Base-by-base conservation (phyloP, 1,139 yeast genomes). In the Blastobotrys persicus region DNA sequence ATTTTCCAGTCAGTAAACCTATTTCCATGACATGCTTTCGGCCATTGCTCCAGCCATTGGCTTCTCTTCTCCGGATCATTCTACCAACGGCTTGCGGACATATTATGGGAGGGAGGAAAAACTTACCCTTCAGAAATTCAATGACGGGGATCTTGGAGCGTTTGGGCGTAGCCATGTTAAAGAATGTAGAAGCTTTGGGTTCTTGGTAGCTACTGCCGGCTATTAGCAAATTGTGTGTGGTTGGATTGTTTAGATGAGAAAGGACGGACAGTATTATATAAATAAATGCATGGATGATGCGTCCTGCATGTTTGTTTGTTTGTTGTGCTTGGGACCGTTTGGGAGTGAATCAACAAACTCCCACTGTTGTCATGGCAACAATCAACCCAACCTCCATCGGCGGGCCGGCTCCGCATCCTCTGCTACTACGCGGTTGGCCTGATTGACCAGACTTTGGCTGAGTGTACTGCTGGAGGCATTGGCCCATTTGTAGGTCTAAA, bases 61-160 rank as follows among this genome's bases (percentile, higher is more conserved):
- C n/a, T n/a, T n/a, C n/a, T n/a, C n/a, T n/a, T n/a, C n/a, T n/a
- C n/a, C n/a, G n/a, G n/a, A n/a, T n/a, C n/a, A n/a, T n/a, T n/a
- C n/a, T n/a, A n/a, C n/a, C n/a, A n/a, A n/a, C n/a, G n/a, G n/a
- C n/a, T n/a, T n/a, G n/a, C 9, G 28, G 28, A 9, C 28, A 23
- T 6, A 23, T 6, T 23, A 23, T 23, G 28, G 28, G 28, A n/a
- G n/a, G n/a, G n/a, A n/a, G n/a, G n/a, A n/a, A 9, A 23, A 49
- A 52, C 55, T 52, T 57, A 58, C 68, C 69, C 54, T 66, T 68
- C 34, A 71, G 63, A 52, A 68, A 72, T 58, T 71, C 75, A 45
- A 71, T 66, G 31, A 67, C 55, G 12, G 71, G 70, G 32, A 66
- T 49, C 46, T 61, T 59, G 47, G 17, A 52, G 39, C 59, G 50